Evolutionary conservation across 257 asterid genomes (phyloP), one percentile per base, ranked within the genome.

Genomic region (Solanum chilense): DNA sequence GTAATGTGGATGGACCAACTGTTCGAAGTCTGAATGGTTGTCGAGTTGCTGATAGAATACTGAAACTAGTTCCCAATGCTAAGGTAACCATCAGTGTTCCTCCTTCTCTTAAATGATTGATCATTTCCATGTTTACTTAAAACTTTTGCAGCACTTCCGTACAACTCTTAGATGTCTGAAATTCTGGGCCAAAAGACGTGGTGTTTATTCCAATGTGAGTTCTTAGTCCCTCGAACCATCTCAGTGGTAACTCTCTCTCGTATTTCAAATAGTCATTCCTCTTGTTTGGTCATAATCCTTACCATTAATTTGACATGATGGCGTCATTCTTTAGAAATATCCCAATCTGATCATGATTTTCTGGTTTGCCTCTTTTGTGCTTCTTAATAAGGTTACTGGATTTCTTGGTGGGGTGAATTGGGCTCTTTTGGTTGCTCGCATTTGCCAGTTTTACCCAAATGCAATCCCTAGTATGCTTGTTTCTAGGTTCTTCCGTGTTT

Each of bases 11-110:
- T 49, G 99, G 93, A 77, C 94, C 95, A 84, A 97, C 98, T 49
- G 98, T 90, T 6, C 93, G 99, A 85, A 95, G 99, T 90, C 99
- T 97, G 76, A 96, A 96, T 90, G 99, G 99, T 31, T 96, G 98
- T 77, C 93, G 99, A 45, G 99, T 97, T 37, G 99, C 99, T 11
- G 99, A 96, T 94, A 96, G 95, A 91, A 95, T 97, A 88, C 96
- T 97, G 77, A 95, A 95, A 91, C 97, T 95, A 86, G 98, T 97
- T 87, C 99, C 99, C 60, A 90, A 95, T 78, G 89, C 94, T 86
- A 92, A 95, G 98, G 99, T 95, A 87, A 86, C 64, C 87, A 68
- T 62, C 15, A 35, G 87, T 64, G 35, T 42, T 80, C 33, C 82
- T 39, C 56, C 56, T 75, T 12, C 16, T 31, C 52, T 39, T 75